phyloP scores from a whole-genome alignment of 257 asterid genomes.

The Thymus quinquecostatus region DNA sequence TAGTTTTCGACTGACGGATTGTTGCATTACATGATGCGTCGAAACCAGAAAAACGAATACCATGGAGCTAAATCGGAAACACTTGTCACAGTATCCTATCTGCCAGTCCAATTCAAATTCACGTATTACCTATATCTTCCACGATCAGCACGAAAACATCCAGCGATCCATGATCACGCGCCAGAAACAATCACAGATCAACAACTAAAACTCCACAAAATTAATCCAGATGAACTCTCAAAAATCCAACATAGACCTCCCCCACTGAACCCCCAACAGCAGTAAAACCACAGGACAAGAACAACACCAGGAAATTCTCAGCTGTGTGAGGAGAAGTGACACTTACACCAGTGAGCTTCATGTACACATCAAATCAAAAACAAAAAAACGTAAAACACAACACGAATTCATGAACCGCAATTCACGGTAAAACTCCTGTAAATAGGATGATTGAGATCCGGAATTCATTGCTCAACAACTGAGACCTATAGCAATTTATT shows the following conservation, averaged over 20 bases:
- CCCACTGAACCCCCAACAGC: conserved; percentile 9
- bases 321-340: conserved; percentile 5
- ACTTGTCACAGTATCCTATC: not conserved
- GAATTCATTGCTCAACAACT: conserved; percentile 39
- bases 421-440: conserved; percentile 31
- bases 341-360: conserved; percentile 19
- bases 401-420: conserved; percentile 1
- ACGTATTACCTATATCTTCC: conserved; percentile 12
- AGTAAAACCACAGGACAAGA: conserved; percentile 13
- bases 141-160: conserved; percentile 10
- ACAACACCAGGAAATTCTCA: conserved; percentile 9
- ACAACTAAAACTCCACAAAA: not conserved
- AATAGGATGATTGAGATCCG: conserved; percentile 48
- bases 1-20: not conserved
- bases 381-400: not conserved
- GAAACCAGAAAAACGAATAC: not conserved
- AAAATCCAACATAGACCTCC: conserved; percentile 16
- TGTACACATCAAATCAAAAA: not conserved
- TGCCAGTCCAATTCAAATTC: conserved; percentile 4
- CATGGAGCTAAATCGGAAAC: conserved; percentile 20
- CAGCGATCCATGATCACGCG: conserved; percentile 18
- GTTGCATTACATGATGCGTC: not conserved
- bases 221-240: not conserved
- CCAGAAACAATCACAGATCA: conserved; percentile 3
- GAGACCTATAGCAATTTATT: conserved; percentile 14